Evolutionary conservation across 768 basidiomycete genomes (phyloP).

Genomic region (Leucogyrophana mollusca): DNA sequence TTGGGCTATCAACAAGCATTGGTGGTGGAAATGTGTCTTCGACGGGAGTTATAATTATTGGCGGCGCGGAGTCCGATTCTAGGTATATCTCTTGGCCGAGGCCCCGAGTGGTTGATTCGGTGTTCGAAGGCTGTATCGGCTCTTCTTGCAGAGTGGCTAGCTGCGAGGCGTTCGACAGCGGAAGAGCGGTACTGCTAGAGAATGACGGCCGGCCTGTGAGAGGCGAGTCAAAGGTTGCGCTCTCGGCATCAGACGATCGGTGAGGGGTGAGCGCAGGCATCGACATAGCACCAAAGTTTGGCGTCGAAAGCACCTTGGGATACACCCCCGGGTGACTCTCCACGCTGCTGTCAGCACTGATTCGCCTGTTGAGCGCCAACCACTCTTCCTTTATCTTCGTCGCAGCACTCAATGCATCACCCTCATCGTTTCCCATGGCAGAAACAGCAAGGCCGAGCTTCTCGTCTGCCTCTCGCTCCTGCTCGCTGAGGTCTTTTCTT

Average conservation of each 20-base stretch:
- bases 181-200: conserved; percentile 16
- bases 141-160: conserved; percentile 31
- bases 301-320: background rate
- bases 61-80: background rate
- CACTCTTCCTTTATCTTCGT: conserved; percentile 53
- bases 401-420: conserved; percentile 41
- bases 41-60: conserved; percentile 17
- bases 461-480: conserved; percentile 42
- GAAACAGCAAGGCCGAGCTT: conserved; percentile 40
- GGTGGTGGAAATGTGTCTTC: conserved; percentile 8
- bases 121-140: conserved; percentile 12
- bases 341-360: conserved; percentile 7
- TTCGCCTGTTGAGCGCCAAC: conserved; percentile 39
- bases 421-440: conserved; percentile 10
- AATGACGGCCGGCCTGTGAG: conserved; percentile 17
- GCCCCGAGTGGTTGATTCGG: no score
- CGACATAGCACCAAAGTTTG: background rate
- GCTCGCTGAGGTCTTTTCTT: conserved; percentile 30
- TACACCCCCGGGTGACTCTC: conserved; percentile 6
- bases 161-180: conserved; percentile 20
- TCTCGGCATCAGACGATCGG: no score
- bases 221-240: conserved; percentile 5
- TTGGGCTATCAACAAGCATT: conserved; percentile 18
- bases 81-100: no score
- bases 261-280: no score